Conservation (phyloP, 495 filamentous ascomycete genomes). For the Geopyxis carbonaria region DNA sequence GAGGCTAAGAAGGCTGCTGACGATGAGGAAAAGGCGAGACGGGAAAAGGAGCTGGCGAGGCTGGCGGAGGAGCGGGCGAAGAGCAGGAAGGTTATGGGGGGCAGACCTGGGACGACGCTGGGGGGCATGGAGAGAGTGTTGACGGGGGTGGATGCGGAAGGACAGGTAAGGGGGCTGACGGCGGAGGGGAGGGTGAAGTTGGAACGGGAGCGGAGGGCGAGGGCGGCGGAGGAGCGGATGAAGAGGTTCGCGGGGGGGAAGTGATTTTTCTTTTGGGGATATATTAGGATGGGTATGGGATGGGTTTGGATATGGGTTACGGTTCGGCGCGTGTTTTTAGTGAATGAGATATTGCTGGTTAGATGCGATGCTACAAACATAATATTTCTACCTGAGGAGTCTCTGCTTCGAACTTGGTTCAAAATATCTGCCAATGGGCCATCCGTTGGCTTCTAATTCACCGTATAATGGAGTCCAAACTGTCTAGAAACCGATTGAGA, state of each 20-base stretch:
- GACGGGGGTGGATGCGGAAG: constrained; percentile 25
- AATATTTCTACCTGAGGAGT: too few relatives aligned
- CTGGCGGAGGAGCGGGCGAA: constrained; percentile 46
- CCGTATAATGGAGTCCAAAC: too few relatives aligned
- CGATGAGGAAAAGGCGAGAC: constrained; percentile 40
- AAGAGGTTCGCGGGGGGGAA: constrained; percentile 37
- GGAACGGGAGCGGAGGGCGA: constrained; percentile 15
- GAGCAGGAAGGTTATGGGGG: constrained; percentile 41
- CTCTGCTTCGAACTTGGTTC: too few relatives aligned
- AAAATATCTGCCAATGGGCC: too few relatives aligned
- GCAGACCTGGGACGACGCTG: constrained; percentile 40
- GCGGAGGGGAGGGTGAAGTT: constrained; percentile 12
- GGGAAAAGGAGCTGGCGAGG: constrained; percentile 42
- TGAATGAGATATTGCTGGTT: too few relatives aligned
- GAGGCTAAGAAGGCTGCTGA: constrained; percentile 42
- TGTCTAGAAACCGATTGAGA: too few relatives aligned
- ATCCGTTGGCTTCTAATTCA: too few relatives aligned
- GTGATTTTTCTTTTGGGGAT: too few relatives aligned
- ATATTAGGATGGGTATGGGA: too few relatives aligned
- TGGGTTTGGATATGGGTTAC: too few relatives aligned
- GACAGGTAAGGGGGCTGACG: constrained; percentile 25
- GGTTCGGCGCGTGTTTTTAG: too few relatives aligned
- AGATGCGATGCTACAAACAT: too few relatives aligned
- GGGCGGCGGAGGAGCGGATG: constrained; percentile 44
- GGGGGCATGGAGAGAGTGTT: constrained; percentile 10